Conservation (phyloP, 2,329 filamentous ascomycete species). For the Didymella pomorum region DNA sequence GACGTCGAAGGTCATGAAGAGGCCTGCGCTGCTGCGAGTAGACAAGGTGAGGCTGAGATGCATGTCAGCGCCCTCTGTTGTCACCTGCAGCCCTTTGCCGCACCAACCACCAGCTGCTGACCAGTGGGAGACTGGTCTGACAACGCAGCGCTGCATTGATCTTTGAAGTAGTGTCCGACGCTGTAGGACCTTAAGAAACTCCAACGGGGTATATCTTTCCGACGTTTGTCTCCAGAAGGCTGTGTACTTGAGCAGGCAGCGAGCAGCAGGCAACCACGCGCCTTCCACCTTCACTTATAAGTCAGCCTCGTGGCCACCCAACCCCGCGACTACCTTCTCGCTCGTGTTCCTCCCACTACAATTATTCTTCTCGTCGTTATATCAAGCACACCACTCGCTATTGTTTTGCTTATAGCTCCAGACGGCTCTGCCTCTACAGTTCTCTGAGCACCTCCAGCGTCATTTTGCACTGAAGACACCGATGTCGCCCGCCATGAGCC, state of each 20-base stretch:
- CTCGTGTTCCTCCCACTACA: not conserved
- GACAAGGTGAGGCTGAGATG: constrained; percentile 8
- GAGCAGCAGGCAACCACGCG: constrained; percentile 18
- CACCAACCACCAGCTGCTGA: constrained; percentile 2
- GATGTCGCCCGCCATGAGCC: constrained; percentile 6
- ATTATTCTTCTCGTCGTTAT: not conserved
- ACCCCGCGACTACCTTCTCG: not conserved
- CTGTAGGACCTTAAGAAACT: not conserved
- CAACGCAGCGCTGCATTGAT: not conserved
- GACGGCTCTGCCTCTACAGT: too few species aligned
- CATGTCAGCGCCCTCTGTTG: constrained; percentile 16
- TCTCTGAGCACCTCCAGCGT: too few species aligned
- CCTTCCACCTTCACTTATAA: constrained; percentile 14
- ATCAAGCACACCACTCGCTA: not conserved
- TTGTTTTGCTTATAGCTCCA: too few species aligned
- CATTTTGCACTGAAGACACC: not conserved
- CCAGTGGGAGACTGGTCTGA: not conserved
- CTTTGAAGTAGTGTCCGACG: not conserved
- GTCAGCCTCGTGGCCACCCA: constrained; percentile 2
- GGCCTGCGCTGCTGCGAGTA: not conserved
- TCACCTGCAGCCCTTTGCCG: constrained; percentile 15
- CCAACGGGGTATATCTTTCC: constrained; percentile 1
- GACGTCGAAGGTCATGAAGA: not conserved
- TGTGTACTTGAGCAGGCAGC: constrained; percentile 15
- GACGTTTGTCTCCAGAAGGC: constrained; percentile 1